Conservation (phyloP, 2,329 filamentous ascomycete genomes). For the Talaromyces atroroseus region DNA sequence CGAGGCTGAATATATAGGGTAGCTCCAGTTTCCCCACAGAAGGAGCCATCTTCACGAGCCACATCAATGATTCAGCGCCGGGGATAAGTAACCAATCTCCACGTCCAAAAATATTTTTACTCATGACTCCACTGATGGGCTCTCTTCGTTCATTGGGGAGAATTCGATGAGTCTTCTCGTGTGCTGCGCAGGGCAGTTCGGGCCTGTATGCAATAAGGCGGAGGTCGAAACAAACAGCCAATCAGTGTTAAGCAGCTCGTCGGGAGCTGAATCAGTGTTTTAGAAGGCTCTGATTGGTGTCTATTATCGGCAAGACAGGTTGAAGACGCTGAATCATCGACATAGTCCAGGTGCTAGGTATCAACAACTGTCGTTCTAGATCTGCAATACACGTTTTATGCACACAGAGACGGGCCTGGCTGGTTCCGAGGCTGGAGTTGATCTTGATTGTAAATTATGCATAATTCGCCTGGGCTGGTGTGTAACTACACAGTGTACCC, state of each 20-base stretch:
- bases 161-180: too few relatives aligned
- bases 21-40: background rate
- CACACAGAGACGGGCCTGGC: background rate
- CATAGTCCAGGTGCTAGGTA: background rate
- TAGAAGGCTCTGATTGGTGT: background rate
- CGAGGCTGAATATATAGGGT: background rate
- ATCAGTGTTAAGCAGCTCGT: background rate
- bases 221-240: background rate
- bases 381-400: background rate
- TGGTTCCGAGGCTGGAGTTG: background rate
- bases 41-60: background rate
- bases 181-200: too few relatives aligned
- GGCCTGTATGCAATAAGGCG: too few relatives aligned
- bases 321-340: background rate
- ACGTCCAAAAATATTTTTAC: background rate
- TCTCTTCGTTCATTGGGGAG: background rate
- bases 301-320: background rate
- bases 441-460: background rate
- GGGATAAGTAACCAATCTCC: background rate
- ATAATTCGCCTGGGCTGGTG: too few relatives aligned
- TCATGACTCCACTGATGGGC: background rate
- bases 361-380: background rate
- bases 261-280: background rate
- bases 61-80: background rate
- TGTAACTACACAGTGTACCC: too few relatives aligned